A percentile compares a stretch with the other conserved stretches of the same genome.
Evolutionary conservation across 2,329 filamentous ascomycete species (phyloP).

Genomic region (Colletotrichum liaoningense): DNA sequence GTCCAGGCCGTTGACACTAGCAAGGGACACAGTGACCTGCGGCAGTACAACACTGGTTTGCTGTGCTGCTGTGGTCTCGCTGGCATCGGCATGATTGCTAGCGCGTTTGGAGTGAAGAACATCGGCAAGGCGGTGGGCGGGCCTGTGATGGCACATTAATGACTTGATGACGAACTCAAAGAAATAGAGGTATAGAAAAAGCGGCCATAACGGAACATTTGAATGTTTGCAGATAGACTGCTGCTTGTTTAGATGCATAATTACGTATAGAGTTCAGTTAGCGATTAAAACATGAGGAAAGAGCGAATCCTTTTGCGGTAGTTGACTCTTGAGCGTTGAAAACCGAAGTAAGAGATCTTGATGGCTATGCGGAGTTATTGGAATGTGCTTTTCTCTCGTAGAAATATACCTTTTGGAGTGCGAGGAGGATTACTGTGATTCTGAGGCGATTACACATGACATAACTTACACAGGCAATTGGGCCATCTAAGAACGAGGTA

Average conservation of each 20-base stretch:
- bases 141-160: slow-evolving; percentile 8
- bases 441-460: no score
- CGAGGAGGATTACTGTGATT: no score
- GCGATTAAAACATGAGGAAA: no score
- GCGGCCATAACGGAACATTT: not conserved
- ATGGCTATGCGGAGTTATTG: no score
- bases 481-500: no score
- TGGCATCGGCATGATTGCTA: slow-evolving; percentile 21
- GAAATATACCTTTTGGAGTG: no score
- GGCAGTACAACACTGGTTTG: slow-evolving; percentile 21
- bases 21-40: slow-evolving; percentile 16
- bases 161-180: not conserved
- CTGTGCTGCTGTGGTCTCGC: slow-evolving; percentile 27
- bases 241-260: not conserved
- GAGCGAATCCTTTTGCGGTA: no score
- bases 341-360: no score
- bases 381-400: no score
- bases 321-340: no score
- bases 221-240: not conserved
- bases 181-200: not conserved
- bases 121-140: slow-evolving; percentile 2
- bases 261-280: no score
- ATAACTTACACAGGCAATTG: no score
- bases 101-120: slow-evolving; percentile 22
- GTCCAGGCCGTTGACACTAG: slow-evolving; percentile 24